Percentiles rank a stretch among this genome's conserved stretches.
phyloP scores from a whole-genome alignment of 2,329 filamentous ascomycete genomes.

The Exutisphaerella laricina region DNA sequence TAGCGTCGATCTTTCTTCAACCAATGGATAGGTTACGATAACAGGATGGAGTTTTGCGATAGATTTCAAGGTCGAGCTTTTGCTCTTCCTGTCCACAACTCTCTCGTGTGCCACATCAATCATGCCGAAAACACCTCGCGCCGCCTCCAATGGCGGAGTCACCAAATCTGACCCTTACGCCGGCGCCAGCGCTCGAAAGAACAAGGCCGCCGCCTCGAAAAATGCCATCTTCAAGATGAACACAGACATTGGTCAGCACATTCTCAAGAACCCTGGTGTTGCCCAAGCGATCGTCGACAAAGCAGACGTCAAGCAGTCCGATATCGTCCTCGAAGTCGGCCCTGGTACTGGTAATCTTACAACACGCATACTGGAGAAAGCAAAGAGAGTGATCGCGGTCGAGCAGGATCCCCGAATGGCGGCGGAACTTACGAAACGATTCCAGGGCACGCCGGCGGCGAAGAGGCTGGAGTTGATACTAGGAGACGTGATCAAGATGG shows the following conservation, averaged over 20 bases:
- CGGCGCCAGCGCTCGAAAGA: conserved; percentile 41
- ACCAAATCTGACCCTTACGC: conserved; percentile 41
- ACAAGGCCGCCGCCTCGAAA: conserved; percentile 37
- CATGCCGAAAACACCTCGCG: conserved; percentile 43
- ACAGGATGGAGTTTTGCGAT: no score
- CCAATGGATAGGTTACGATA: no score
- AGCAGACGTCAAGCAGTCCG: conserved; percentile 82
- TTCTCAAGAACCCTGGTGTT: conserved; percentile 86
- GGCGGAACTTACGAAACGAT: conserved; percentile 86
- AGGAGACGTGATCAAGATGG: conserved; percentile 84
- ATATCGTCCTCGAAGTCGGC: conserved; percentile 84
- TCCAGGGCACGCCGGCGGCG: conserved; percentile 80
- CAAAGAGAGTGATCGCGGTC: conserved; percentile 76
- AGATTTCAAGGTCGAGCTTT: no score
- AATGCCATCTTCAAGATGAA: conserved; percentile 98
- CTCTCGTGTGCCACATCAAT: no score
- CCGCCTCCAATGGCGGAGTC: conserved; percentile 33
- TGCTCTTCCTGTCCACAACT: no score
- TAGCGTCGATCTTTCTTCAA: no score
- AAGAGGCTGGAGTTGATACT: conserved; percentile 82
- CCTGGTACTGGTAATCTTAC: conserved; percentile 88
- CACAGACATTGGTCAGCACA: conserved; percentile 82
- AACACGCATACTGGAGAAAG: conserved; percentile 79
- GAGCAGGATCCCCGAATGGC: conserved; percentile 97
- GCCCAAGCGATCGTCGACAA: conserved; percentile 79